These are phyloP conservation scores for Cercospora beticola DNA, from an alignment of 2,329 filamentous ascomycete species.

Conservation along the genomic window DNA sequence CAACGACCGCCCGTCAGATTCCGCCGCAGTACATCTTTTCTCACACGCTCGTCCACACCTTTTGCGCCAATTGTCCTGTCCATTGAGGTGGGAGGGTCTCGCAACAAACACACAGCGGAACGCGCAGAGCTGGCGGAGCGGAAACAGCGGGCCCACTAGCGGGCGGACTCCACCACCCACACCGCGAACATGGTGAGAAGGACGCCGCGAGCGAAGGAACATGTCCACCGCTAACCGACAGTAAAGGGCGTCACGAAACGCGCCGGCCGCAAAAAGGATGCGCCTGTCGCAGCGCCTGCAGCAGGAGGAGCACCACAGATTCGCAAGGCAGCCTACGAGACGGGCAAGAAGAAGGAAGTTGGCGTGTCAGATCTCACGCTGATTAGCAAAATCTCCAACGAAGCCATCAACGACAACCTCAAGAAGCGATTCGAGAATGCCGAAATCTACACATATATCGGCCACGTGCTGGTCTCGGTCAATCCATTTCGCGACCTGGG, in stretches of 20 bases:
- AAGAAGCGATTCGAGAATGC: conserved; percentile 97
- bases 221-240: not conserved
- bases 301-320: conserved; percentile 63
- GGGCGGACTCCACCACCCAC: not conserved
- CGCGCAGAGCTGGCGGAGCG: conserved; percentile 11
- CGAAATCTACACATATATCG: conserved; percentile 99
- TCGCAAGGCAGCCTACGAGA: conserved; percentile 94
- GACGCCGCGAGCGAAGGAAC: not conserved
- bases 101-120: not conserved
- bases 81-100: not conserved
- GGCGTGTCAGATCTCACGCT: conserved; percentile 96
- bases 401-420: conserved; percentile 98
- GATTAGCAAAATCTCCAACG: conserved; percentile 97
- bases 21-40: not conserved
- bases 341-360: conserved; percentile 98
- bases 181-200: conserved; percentile 7
- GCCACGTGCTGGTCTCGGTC: conserved; percentile 97
- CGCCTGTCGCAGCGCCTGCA: conserved; percentile 41
- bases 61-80: not conserved
- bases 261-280: conserved; percentile 59
- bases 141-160: conserved; percentile 9
- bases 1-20: conserved; percentile 2
- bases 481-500: conserved; percentile 95
- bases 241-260: conserved; percentile 56
- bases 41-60: not conserved